These are phyloP conservation scores for Hirsutella thompsonii DNA, from an alignment of 2,329 filamentous ascomycete species.

Conservation along the genomic window DNA sequence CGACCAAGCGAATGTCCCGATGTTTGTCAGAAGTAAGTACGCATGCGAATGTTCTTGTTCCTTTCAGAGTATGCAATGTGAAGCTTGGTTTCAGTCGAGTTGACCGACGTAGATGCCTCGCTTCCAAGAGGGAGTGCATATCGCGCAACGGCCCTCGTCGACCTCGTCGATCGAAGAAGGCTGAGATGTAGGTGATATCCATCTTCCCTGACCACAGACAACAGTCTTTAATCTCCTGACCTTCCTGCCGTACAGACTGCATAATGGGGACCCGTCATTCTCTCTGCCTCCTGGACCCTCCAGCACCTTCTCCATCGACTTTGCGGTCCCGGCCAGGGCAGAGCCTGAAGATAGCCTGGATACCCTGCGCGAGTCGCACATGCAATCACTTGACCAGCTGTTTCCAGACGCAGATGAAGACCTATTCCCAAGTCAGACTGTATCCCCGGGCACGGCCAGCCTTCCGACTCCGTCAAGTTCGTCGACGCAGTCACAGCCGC, in stretches of 20 bases:
- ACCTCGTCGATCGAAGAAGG: constrained; percentile 31
- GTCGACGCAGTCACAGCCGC: constrained; percentile 13
- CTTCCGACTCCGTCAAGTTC: constrained; percentile 15
- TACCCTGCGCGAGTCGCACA: constrained; percentile 28
- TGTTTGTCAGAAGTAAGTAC: constrained; percentile 34
- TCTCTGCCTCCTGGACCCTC: constrained; percentile 21
- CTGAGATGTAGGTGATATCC: constrained; percentile 4
- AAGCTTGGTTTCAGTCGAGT: too few species aligned
- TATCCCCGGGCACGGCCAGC: constrained; percentile 7
- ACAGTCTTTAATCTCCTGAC: too few species aligned
- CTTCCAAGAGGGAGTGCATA: constrained; percentile 39
- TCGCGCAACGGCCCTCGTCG: constrained; percentile 37
- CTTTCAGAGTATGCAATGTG: too few species aligned
- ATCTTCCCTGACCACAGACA: too few species aligned
- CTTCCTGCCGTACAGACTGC: not conserved
- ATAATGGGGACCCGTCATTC: not conserved
- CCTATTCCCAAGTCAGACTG: not conserved
- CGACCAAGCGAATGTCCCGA: constrained; percentile 30
- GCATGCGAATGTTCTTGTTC: too few species aligned
- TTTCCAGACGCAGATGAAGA: constrained; percentile 14
- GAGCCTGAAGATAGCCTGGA: constrained; percentile 27
- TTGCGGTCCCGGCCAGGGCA: constrained; percentile 27
- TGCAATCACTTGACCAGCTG: constrained; percentile 25
- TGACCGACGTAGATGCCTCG: constrained; percentile 33
- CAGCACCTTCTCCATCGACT: constrained; percentile 41